These are phyloP conservation scores for Escallonia herrerae DNA, from an alignment of 129 eudicot species.

Conservation along the genomic window DNA sequence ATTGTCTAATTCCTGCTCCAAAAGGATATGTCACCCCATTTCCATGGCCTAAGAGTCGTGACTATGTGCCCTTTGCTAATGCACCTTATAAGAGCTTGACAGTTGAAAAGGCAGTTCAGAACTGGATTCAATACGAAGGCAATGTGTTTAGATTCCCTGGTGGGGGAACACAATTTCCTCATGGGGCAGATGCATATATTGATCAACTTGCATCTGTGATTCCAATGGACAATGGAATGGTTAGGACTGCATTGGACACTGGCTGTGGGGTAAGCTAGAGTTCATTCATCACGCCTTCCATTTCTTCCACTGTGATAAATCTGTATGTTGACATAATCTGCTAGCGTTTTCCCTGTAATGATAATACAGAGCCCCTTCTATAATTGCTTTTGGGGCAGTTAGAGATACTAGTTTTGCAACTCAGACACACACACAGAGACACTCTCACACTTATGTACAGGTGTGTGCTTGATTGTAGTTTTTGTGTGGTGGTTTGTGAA, in stretches of 20 bases:
- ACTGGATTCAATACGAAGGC: conserved; percentile 75
- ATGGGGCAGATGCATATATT: conserved; percentile 68
- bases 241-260: conserved; percentile 64
- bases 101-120: conserved; percentile 67
- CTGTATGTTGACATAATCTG: too few species aligned
- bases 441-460: too few species aligned
- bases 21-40: conserved; percentile 69
- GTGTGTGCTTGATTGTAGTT: too few species aligned
- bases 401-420: too few species aligned
- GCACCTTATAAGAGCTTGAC: conserved; percentile 71
- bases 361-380: too few species aligned
- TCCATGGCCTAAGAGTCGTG: conserved; percentile 71
- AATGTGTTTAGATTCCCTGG: conserved; percentile 65
- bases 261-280: conserved; percentile 58
- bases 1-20: conserved; percentile 63
- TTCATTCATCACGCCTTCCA: background rate
- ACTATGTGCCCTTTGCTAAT: conserved; percentile 61
- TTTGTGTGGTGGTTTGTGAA: too few species aligned
- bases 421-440: too few species aligned
- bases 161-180: conserved; percentile 80
- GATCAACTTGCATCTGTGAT: conserved; percentile 60
- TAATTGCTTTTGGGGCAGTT: too few species aligned
- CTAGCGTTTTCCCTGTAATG: too few species aligned
- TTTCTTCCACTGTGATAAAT: background rate
- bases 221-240: conserved; percentile 53